Conservation (phyloP, 2,329 filamentous ascomycete species). For the Scedosporium minutisporum region DNA sequence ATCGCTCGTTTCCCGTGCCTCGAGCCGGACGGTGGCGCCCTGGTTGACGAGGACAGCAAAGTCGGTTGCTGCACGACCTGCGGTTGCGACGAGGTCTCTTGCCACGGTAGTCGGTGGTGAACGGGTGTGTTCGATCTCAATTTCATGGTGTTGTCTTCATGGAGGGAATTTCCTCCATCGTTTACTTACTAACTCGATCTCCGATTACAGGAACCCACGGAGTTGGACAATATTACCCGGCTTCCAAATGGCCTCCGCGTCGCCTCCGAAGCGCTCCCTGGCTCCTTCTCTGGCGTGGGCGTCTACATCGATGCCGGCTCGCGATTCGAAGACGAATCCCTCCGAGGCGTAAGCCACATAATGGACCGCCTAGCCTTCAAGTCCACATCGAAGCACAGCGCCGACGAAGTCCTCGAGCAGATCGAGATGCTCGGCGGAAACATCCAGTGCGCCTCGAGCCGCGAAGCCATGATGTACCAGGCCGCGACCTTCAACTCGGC, state of each 20-base stretch:
- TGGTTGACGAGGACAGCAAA: not conserved
- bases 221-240: constrained; percentile 79
- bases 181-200: not conserved
- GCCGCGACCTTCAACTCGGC: constrained; percentile 93
- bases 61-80: not conserved
- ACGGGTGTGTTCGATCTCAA: not conserved
- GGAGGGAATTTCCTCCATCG: not conserved
- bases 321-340: constrained; percentile 75
- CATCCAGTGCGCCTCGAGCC: constrained; percentile 90
- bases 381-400: constrained; percentile 59
- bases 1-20: constrained; percentile 5
- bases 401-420: constrained; percentile 78
- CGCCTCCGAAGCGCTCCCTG: constrained; percentile 86
- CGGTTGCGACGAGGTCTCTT: not conserved
- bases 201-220: constrained; percentile 55
- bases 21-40: not conserved
- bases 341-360: constrained; percentile 90
- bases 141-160: not conserved
- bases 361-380: constrained; percentile 96
- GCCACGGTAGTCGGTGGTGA: constrained; percentile 1
- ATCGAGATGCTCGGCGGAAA: constrained; percentile 88
- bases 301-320: constrained; percentile 95
- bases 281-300: constrained; percentile 88
- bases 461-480: constrained; percentile 98
- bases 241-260: constrained; percentile 89